Evolutionary conservation across 441 rosid species (phyloP), one percentile per base, ranked within the genome.

Genomic region (Gossypium davidsonii): DNA sequence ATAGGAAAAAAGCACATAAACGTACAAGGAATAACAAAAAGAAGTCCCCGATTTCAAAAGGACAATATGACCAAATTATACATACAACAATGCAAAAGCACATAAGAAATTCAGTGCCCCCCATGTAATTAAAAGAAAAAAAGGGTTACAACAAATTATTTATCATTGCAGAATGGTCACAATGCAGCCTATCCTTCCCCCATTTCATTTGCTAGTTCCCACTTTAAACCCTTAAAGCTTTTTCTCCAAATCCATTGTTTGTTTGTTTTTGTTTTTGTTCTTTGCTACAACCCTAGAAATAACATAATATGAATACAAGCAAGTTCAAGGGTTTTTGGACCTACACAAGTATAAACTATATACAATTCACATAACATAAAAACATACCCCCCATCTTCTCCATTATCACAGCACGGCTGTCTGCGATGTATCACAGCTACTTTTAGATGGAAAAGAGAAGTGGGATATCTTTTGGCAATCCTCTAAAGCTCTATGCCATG

Each of bases 361-460:
- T 68, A 78, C 87, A 85, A 2, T 94, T 92, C 26, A 91, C 83
- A 90, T 74, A 0, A 85, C 87, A 77, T 56, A 56, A 56, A 34
- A 88, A 93, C 9, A 83, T 78, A 4, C 10, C 83, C 89, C 81
- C 85, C 88, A 85, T 86, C 94, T 34, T 34, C 8, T 34, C 56
- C 81, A 73, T 21, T 62, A 78, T 81, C 85, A 85, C 73, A 82
- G 59, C 71, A 76, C 92, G 73, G 78, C 92, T 74, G 93, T 17
- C 94, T 82, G 90, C 91, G 92, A 92, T 91, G 86, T 85, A 86
- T 90, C 82, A 91, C 85, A 74, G 48, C 65, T 7, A 31, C 17
- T 20, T 48, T 17, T 59, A 66, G 58, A 53, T 2, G 70, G 53
- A 69, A 63, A 34, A 25, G 10, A 70, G 53, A 64, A 60, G 8